Evolutionary conservation across 2,329 filamentous ascomycete species (phyloP), one percentile per base, ranked within the genome.

Genomic region (Pestalotiopsis sp.): DNA sequence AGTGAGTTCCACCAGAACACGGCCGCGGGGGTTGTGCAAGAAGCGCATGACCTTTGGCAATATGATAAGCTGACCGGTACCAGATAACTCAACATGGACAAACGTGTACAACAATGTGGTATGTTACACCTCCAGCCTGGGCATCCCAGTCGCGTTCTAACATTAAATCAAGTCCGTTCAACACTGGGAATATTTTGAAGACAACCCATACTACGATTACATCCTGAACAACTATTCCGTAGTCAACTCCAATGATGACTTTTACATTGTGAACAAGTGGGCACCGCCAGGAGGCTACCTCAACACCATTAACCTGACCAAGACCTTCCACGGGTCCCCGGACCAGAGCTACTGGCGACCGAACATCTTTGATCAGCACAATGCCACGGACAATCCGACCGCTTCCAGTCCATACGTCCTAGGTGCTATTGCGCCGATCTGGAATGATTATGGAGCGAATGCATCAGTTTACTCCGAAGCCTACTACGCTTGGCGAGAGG

Each of bases 141-240:
- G 7, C 23, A 4, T 20, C 5, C n/a, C 13, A 12, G 11, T 2
- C 14, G 20, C 31, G 59, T 13, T 23, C 11, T 39, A 36, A 52
- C 7, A 23, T 52, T 20, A 9, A 36, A 27, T 27, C 11, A 11
- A 65, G 64, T 59, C 82, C 2, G 80, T 88, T 25, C 86, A 88
- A 74, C 87, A 89, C 72, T 88, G 86, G 86, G 84, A 84, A 59
- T 85, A 81, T 71, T 86, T 83, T 52, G 85, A 87, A 69, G 86
- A 85, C 3, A 83, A 88, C 66, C 85, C 86, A 0, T 77, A 83
- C 45, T 76, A 74, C 63, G 78, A 79, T 70, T 86, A 77, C 74
- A 82, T 78, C 66, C 65, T 78, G 11, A 82, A 84, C 57, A 82
- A 82, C 52, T 87, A 87, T 74, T 77, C 78, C 0, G 80, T 87